phyloP scores from a whole-genome alignment of 164 flowering plant species.

The Magnolia sinica region DNA sequence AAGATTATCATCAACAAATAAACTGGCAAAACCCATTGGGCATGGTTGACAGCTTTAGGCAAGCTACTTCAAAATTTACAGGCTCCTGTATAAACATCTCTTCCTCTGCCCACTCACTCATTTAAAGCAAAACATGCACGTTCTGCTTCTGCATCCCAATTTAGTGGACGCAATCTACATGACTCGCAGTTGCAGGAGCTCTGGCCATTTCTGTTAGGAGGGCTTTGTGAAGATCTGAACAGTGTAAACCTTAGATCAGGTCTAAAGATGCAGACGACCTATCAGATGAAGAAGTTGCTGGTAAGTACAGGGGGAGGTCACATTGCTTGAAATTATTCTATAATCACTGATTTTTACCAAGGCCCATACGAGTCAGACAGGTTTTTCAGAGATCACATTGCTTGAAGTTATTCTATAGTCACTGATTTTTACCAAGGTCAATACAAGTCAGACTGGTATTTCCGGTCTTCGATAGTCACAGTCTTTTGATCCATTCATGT shows the following conservation, averaged over 20 bases:
- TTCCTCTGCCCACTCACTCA: slow-evolving; percentile 59
- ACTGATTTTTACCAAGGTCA: slow-evolving; percentile 81
- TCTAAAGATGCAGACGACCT: slow-evolving; percentile 96
- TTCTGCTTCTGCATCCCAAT: slow-evolving; percentile 75
- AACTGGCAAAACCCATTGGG: too few relatives aligned
- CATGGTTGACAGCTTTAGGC: slow-evolving; percentile 61
- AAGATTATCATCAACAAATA: too few relatives aligned
- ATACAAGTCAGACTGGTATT: slow-evolving; percentile 96
- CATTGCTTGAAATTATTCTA: slow-evolving; percentile 94
- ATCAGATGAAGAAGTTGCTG: slow-evolving; percentile 96
- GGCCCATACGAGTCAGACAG: slow-evolving; percentile 13
- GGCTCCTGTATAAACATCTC: slow-evolving; percentile 86
- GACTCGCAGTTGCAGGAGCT: slow-evolving; percentile 99
- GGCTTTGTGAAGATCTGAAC: slow-evolving; percentile 98
- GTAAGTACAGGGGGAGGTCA: slow-evolving; percentile 95
- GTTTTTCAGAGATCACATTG: too few relatives aligned
- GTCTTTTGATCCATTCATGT: slow-evolving; percentile 99
- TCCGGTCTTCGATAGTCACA: slow-evolving; percentile 83
- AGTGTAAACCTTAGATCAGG: slow-evolving; percentile 87
- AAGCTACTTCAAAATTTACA: slow-evolving; percentile 86
- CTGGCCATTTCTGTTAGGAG: slow-evolving; percentile 90
- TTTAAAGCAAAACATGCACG: slow-evolving; percentile 92
- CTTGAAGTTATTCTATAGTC: too few relatives aligned
- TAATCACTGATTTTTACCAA: slow-evolving; percentile 98
- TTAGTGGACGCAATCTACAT: slow-evolving; percentile 96